A percentile compares a stretch with the other conserved stretches of the same genome.
Evolutionary conservation across 352 stramenopile species (phyloP).

Genomic region (Phytophthora kernoviae): DNA sequence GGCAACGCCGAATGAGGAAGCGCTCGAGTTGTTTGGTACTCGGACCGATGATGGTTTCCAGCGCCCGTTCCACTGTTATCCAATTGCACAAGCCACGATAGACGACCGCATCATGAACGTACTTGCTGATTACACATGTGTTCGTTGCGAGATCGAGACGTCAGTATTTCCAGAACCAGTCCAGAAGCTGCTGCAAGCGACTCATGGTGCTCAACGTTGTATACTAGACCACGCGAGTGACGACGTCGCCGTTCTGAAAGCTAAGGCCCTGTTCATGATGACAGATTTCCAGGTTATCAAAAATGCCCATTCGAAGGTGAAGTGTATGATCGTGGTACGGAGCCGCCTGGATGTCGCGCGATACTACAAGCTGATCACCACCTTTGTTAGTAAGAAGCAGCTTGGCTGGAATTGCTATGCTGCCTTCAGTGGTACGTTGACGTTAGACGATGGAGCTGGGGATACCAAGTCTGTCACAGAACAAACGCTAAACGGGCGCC

Average conservation of each 20-base stretch:
- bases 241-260: slow-evolving; percentile 61
- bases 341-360: slow-evolving; percentile 81
- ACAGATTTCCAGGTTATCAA: slow-evolving; percentile 56
- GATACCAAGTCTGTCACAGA: slow-evolving; percentile 49
- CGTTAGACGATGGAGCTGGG: slow-evolving; percentile 22
- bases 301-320: slow-evolving; percentile 15
- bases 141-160: slow-evolving; percentile 62
- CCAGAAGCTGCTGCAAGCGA: slow-evolving; percentile 33
- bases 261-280: slow-evolving; percentile 79
- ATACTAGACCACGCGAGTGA: slow-evolving; percentile 75
- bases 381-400: slow-evolving; percentile 60
- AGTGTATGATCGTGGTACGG: slow-evolving; percentile 85
- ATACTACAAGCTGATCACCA: slow-evolving; percentile 67
- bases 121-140: slow-evolving; percentile 61
- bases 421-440: slow-evolving; percentile 64
- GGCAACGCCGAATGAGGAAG: slow-evolving; percentile 69
- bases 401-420: slow-evolving; percentile 72
- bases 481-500: slow-evolving; percentile 65
- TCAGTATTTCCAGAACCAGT: slow-evolving; percentile 51
- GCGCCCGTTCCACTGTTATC: slow-evolving; percentile 74
- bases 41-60: slow-evolving; percentile 13
- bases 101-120: slow-evolving; percentile 72
- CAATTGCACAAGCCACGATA: slow-evolving; percentile 59
- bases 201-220: slow-evolving; percentile 31
- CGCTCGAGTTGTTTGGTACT: slow-evolving; percentile 75